These are phyloP conservation scores for Mercurialis annua DNA, from an alignment of 345 rosid genomes.

Conservation along the genomic window DNA sequence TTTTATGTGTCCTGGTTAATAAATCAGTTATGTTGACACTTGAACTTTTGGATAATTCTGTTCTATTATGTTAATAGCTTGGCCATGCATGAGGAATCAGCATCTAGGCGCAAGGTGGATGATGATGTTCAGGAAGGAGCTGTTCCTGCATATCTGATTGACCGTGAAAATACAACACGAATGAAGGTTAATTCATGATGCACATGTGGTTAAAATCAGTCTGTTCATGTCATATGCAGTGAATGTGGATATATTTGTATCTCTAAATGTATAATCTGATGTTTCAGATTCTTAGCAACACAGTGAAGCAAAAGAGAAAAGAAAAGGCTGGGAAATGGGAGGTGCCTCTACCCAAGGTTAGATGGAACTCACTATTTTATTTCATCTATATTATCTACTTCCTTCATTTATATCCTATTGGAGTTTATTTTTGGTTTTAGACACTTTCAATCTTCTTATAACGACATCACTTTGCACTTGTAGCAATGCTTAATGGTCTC, in stretches of 20 bases:
- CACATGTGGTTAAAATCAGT: background rate
- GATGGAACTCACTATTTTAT: background rate
- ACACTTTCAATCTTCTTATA: background rate
- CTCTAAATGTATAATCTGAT: background rate
- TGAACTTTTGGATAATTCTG: background rate
- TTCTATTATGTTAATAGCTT: conserved; percentile 37
- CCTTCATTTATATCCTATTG: background rate
- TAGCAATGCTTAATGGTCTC: background rate
- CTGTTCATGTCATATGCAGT: background rate
- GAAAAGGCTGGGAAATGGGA: conserved; percentile 98
- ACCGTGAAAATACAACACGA: conserved; percentile 78
- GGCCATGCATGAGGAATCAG: conserved; percentile 88
- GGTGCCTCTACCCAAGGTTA: conserved; percentile 88
- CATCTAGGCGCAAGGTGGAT: conserved; percentile 69
- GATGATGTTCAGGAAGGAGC: conserved; percentile 88
- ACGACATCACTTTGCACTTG: background rate
- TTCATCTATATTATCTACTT: background rate
- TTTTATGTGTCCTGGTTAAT: background rate
- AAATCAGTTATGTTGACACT: background rate
- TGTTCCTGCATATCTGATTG: conserved; percentile 86
- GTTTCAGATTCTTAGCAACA: conserved; percentile 82
- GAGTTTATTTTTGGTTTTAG: background rate
- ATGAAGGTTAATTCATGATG: conserved; percentile 50
- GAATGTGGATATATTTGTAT: background rate
- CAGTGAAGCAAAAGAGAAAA: conserved; percentile 92